Conservation (phyloP, 139 green algal species). For the Chlorella sp. region DNA sequence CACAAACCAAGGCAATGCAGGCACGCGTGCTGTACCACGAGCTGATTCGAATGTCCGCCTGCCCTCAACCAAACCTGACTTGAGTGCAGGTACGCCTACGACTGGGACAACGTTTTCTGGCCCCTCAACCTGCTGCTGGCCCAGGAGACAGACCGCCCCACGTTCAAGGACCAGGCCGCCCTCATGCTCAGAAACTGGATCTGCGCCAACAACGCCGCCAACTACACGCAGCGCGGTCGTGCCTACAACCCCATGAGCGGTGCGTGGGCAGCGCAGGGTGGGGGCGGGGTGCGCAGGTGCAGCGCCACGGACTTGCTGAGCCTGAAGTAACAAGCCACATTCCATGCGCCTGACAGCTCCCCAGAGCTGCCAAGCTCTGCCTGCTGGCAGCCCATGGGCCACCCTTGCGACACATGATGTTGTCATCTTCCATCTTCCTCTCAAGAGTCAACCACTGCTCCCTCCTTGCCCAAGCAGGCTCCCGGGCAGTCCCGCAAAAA, state of each 20-base stretch:
- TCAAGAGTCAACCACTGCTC: too few species aligned
- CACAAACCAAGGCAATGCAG: too few species aligned
- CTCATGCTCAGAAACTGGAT: slow-evolving; percentile 62
- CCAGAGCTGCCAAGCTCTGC: too few species aligned
- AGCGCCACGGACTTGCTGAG: not conserved
- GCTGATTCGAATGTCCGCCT: not conserved
- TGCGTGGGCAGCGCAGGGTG: not conserved
- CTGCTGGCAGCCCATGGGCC: too few species aligned
- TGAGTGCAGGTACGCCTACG: slow-evolving; percentile 39
- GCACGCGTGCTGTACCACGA: not conserved
- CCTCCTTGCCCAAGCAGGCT: too few species aligned
- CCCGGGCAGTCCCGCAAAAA: too few species aligned
- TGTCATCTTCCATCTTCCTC: too few species aligned
- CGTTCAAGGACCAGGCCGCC: slow-evolving; percentile 56
- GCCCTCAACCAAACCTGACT: not conserved
- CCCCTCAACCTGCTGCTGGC: slow-evolving; percentile 65
- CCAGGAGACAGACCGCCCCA: slow-evolving; percentile 53
- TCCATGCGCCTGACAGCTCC: not conserved
- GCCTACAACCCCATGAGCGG: slow-evolving; percentile 55
- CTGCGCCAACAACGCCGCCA: slow-evolving; percentile 51
- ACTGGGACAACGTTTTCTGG: slow-evolving; percentile 68
- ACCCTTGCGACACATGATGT: too few species aligned
- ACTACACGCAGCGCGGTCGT: slow-evolving; percentile 58
- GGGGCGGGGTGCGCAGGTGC: not conserved
- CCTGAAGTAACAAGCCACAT: not conserved